phyloP scores from a whole-genome alignment of 2,329 filamentous ascomycete species.

The Xylariaceae sp. region DNA sequence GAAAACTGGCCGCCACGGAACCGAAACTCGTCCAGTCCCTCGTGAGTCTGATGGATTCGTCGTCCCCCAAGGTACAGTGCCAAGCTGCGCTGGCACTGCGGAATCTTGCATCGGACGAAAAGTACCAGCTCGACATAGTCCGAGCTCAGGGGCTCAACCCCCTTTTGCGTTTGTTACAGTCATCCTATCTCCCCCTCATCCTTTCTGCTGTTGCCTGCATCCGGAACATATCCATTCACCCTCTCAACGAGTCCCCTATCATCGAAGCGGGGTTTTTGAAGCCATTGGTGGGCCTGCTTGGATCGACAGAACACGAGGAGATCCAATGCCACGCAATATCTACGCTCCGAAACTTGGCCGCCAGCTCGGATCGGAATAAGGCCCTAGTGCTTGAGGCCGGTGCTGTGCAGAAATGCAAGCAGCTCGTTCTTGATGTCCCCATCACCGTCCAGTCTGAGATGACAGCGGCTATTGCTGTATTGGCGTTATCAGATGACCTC shows the following conservation, averaged over 20 bases:
- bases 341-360: slow-evolving; percentile 88
- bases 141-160: slow-evolving; percentile 79
- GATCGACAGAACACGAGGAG: slow-evolving; percentile 95
- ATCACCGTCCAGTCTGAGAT: slow-evolving; percentile 96
- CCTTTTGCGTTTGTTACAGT: slow-evolving; percentile 83
- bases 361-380: slow-evolving; percentile 96
- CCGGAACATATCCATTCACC: slow-evolving; percentile 97
- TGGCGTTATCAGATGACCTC: slow-evolving; percentile 91
- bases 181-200: slow-evolving; percentile 91
- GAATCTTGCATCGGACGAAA: slow-evolving; percentile 95
- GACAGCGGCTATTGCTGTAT: slow-evolving; percentile 97
- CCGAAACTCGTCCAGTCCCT: slow-evolving; percentile 87
- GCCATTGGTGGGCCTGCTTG: slow-evolving; percentile 86
- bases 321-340: slow-evolving; percentile 99
- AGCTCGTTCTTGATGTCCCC: slow-evolving; percentile 87
- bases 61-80: slow-evolving; percentile 95
- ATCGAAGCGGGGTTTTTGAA: slow-evolving; percentile 96
- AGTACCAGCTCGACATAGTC: slow-evolving; percentile 97
- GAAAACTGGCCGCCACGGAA: slow-evolving; percentile 85
- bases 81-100: slow-evolving; percentile 90
- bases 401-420: slow-evolving; percentile 97
- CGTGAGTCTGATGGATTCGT: slow-evolving; percentile 95
- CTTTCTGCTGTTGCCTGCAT: slow-evolving; percentile 97
- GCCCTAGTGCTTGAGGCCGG: slow-evolving; percentile 94
- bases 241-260: slow-evolving; percentile 94